A percentile compares a stretch with the other conserved stretches of the same genome.
Evolutionary conservation across 2,329 filamentous ascomycete genomes (phyloP).

Genomic region (Aspergillus sojae): DNA sequence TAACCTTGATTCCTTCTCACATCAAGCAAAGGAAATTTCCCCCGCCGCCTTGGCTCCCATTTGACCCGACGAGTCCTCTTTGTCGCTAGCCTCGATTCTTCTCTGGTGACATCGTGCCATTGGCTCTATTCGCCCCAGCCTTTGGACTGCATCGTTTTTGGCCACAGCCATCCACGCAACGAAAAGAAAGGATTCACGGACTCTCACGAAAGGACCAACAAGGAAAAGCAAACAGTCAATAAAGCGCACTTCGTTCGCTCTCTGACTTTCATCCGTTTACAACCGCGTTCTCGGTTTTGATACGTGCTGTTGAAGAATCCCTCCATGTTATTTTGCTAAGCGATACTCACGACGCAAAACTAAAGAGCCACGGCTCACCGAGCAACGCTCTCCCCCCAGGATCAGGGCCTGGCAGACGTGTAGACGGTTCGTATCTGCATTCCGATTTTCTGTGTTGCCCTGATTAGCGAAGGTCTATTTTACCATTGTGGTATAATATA

Average conservation of each 20-base stretch:
- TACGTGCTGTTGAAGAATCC: conserved; percentile 28
- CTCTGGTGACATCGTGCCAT: conserved; percentile 10
- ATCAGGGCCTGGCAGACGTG: conserved; percentile 43
- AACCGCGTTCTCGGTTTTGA: conserved; percentile 4
- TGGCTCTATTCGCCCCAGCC: conserved; percentile 5
- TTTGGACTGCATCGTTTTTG: conserved; percentile 15
- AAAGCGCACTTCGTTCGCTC: conserved; percentile 30
- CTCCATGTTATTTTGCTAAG: conserved; percentile 47
- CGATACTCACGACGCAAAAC: conserved; percentile 31
- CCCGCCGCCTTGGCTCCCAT: neutral
- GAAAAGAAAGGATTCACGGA: conserved; percentile 8
- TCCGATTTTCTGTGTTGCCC: conserved; percentile 6
- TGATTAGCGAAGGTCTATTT: conserved; percentile 4
- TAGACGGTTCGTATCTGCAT: conserved; percentile 44
- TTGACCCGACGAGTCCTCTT: conserved; percentile 16
- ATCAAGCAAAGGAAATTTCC: conserved; percentile 7
- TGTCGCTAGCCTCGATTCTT: conserved; percentile 13
- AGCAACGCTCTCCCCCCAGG: conserved; percentile 43
- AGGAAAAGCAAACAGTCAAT: conserved; percentile 15
- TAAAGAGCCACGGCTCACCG: conserved; percentile 43
- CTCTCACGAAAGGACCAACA: conserved; percentile 18
- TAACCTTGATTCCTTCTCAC: conserved; percentile 19
- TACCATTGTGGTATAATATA: conserved; percentile 11
- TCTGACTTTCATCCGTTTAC: conserved; percentile 22
- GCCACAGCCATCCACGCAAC: conserved; percentile 5